These are phyloP conservation scores for Nemania serpens DNA, from an alignment of 2,329 filamentous ascomycete genomes.

Conservation along the genomic window DNA sequence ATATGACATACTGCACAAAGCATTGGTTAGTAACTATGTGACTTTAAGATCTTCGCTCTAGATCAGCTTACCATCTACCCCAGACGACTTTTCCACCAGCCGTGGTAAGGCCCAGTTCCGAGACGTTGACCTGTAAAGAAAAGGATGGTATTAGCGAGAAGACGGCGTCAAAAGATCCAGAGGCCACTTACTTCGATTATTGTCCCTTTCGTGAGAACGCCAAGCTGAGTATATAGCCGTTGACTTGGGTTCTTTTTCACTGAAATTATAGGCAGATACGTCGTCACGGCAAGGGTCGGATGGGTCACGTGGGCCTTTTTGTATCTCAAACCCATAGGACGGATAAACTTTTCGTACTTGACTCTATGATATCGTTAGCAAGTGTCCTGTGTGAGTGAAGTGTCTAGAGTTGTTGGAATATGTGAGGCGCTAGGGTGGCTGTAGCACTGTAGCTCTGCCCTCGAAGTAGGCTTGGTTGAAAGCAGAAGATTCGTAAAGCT, in stretches of 20 bases:
- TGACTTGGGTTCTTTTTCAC: conserved; percentile 78
- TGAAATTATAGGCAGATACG: conserved; percentile 54
- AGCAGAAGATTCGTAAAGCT: not conserved
- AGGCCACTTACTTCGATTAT: not conserved
- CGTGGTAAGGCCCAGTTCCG: conserved; percentile 87
- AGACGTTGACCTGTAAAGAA: conserved; percentile 86
- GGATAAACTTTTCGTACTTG: conserved; percentile 70
- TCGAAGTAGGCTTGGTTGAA: not conserved
- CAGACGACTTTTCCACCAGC: conserved; percentile 91
- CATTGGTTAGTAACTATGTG: not conserved
- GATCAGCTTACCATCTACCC: conserved; percentile 55
- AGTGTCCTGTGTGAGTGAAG: not conserved
- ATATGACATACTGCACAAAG: conserved; percentile 7
- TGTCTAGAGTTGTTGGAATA: not conserved
- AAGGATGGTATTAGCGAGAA: conserved; percentile 48
- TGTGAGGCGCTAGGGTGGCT: too few relatives aligned
- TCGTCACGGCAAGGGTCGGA: conserved; percentile 53
- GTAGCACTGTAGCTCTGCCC: not conserved
- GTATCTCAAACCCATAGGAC: conserved; percentile 64
- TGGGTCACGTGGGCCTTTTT: conserved; percentile 78
- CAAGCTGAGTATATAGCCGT: conserved; percentile 67
- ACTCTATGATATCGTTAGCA: conserved; percentile 48
- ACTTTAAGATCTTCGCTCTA: conserved; percentile 35
- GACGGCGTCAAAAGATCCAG: not conserved
- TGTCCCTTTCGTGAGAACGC: not conserved